phyloP scores from a whole-genome alignment of 306 rosid species.

The Sphenostylis stenocarpa region DNA sequence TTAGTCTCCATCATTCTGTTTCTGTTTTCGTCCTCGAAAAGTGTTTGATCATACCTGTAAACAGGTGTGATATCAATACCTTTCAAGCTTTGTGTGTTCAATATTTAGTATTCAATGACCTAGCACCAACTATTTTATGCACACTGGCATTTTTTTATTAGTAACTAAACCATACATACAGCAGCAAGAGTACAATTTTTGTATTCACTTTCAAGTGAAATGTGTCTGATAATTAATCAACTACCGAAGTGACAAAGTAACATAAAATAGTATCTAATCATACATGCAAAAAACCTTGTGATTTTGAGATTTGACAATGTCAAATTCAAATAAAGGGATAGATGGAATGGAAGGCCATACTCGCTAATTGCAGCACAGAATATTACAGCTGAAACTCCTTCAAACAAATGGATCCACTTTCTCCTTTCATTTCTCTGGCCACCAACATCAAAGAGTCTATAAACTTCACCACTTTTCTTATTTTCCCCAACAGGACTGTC shows the following conservation, averaged over 20 bases:
- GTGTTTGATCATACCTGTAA: slow-evolving; percentile 96
- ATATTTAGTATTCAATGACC: not conserved
- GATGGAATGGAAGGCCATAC: slow-evolving; percentile 49
- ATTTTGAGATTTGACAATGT: not conserved
- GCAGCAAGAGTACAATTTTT: not conserved
- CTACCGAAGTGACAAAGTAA: not conserved
- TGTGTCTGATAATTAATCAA: not conserved
- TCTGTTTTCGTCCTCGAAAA: slow-evolving; percentile 91
- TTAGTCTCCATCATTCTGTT: slow-evolving; percentile 96
- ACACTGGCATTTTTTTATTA: not conserved
- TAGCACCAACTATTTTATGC: not conserved
- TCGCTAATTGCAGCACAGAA: slow-evolving; percentile 99
- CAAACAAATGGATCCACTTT: slow-evolving; percentile 99
- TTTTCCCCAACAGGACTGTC: slow-evolving; percentile 98
- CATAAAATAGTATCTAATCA: not conserved
- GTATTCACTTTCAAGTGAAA: slow-evolving; percentile 1
- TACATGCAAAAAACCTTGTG: not conserved
- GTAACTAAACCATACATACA: not conserved
- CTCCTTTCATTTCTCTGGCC: slow-evolving; percentile 99
- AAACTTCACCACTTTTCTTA: slow-evolving; percentile 96
- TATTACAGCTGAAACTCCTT: slow-evolving; percentile 97
- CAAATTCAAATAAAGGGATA: not conserved
- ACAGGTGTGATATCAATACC: slow-evolving; percentile 26
- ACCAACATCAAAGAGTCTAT: slow-evolving; percentile 96
- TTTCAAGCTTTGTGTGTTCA: slow-evolving; percentile 20